phyloP scores from a whole-genome alignment of 371 early-diverging fungal genomes.

The Nematocida minor region DNA sequence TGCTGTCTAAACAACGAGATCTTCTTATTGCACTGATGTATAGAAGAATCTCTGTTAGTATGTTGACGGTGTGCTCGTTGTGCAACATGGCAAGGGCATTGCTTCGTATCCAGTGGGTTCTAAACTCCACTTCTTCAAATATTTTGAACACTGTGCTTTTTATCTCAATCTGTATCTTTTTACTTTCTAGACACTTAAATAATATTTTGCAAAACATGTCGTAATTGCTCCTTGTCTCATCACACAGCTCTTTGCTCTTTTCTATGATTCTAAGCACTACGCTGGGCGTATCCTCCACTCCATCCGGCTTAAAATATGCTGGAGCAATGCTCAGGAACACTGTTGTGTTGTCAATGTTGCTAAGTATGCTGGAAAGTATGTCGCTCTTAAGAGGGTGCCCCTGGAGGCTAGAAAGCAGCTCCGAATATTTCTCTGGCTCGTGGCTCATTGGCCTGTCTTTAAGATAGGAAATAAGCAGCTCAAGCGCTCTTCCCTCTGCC shows the following conservation, averaged over 20 bases:
- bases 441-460: neutral
- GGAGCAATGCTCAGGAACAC: conserved; percentile 30
- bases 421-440: conserved; percentile 44
- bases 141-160: conserved; percentile 40
- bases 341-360: conserved; percentile 30
- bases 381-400: conserved; percentile 6
- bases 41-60: conserved; percentile 29
- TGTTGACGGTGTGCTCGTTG: conserved; percentile 34
- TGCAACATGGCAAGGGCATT: conserved; percentile 9
- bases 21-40: conserved; percentile 3
- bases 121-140: conserved; percentile 16
- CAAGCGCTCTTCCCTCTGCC: conserved; percentile 36
- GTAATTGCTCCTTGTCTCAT: neutral
- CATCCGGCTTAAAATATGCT: neutral
- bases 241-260: conserved; percentile 25
- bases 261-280: neutral
- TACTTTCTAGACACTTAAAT: conserved; percentile 23
- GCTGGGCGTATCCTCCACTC: neutral
- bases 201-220: conserved; percentile 35
- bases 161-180: conserved; percentile 17
- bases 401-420: neutral
- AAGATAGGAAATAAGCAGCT: neutral
- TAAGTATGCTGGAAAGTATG: conserved; percentile 13
- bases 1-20: neutral
- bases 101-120: neutral